These are phyloP conservation scores for Phaeolepiota aurea DNA, from an alignment of 768 basidiomycete species.

Conservation along the genomic window DNA sequence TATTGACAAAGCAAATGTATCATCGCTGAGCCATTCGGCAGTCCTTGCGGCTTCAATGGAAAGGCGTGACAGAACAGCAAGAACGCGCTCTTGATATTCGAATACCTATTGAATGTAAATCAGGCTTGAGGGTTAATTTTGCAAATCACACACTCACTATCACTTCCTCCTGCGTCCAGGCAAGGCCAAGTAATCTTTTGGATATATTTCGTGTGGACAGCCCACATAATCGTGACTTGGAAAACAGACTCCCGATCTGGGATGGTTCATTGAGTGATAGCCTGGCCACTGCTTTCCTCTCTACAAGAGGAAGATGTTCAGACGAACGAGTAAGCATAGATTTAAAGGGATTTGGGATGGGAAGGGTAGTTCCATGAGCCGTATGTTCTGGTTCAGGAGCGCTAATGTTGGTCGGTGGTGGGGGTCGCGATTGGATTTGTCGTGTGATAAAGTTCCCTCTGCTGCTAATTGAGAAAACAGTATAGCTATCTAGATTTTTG, in stretches of 20 bases:
- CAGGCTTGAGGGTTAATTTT: background rate
- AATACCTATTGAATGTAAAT: constrained; percentile 22
- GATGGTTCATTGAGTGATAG: constrained; percentile 12
- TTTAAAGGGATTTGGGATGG: constrained; percentile 62
- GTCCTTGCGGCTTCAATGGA: constrained; percentile 18
- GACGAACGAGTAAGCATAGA: constrained; percentile 37
- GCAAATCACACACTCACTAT: constrained; percentile 19
- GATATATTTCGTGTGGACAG: constrained; percentile 14
- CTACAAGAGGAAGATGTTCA: constrained; percentile 27
- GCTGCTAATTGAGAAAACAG: constrained; percentile 32
- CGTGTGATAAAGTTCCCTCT: constrained; percentile 38
- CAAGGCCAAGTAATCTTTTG: constrained; percentile 27
- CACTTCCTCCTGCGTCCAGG: constrained; percentile 38
- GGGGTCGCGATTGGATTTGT: constrained; percentile 25
- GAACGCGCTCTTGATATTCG: constrained; percentile 19
- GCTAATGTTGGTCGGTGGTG: constrained; percentile 1
- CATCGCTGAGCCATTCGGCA: constrained; percentile 29
- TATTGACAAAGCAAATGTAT: constrained; percentile 28
- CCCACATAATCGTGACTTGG: constrained; percentile 12
- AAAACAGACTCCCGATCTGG: constrained; percentile 14
- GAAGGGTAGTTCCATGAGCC: constrained; percentile 22
- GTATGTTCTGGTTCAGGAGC: constrained; percentile 13
- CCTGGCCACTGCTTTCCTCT: constrained; percentile 9
- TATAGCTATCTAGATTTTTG: constrained; percentile 20
- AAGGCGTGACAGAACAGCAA: constrained; percentile 20